Conservation (phyloP, 78 protist species). For the Guillardia theta region DNA sequence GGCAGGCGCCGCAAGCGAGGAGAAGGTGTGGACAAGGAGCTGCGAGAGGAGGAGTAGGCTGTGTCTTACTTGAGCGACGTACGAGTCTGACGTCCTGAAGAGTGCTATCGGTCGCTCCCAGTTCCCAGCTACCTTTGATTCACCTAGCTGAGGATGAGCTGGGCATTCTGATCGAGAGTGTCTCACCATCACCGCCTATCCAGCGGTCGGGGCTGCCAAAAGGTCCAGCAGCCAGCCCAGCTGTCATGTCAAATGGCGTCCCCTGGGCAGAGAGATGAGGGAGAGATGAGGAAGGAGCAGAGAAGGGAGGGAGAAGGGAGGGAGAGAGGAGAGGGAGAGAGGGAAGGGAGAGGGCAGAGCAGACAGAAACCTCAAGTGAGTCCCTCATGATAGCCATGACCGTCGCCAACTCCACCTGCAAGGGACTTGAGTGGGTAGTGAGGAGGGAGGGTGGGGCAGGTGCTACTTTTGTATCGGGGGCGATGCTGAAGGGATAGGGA, state of each 20-base stretch:
- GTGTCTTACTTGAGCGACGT: conserved; percentile 14
- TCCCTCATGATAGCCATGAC: neutral
- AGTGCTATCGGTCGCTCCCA: conserved; percentile 52
- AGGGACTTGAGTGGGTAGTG: no score
- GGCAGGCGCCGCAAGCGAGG: neutral
- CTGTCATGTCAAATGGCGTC: conserved; percentile 39
- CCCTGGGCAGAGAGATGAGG: neutral
- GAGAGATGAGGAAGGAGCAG: neutral
- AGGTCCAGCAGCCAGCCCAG: conserved; percentile 64
- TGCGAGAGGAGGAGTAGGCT: no score
- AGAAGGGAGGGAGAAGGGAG: neutral
- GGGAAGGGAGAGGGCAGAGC: neutral
- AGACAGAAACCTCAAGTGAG: neutral
- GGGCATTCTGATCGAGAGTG: no score
- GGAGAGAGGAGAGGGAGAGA: neutral
- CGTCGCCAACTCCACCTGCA: neutral
- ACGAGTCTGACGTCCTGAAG: conserved; percentile 33
- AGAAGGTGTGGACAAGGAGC: no score
- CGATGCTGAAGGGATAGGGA: neutral
- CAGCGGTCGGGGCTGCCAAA: conserved; percentile 60
- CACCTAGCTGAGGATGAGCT: no score
- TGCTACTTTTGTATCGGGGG: neutral
- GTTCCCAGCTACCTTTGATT: neutral
- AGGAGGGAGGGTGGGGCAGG: no score
- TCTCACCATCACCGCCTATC: neutral